Conservation (phyloP, 768 basidiomycete species). For the Hygrocybe coccinea region DNA sequence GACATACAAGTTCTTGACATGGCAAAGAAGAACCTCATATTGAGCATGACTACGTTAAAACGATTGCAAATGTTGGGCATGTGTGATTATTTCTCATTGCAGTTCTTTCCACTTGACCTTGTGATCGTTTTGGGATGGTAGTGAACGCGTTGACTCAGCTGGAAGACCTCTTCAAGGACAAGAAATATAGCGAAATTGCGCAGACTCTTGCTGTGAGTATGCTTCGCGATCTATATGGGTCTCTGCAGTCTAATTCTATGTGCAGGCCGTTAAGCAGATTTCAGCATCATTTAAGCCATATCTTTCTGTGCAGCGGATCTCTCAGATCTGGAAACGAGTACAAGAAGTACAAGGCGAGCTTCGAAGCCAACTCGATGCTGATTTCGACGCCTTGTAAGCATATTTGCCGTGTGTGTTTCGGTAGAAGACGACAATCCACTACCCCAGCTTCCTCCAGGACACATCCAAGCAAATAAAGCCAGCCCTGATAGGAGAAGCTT, state of each 20-base stretch:
- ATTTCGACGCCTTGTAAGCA: conserved; percentile 91
- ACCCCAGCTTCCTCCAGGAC: conserved; percentile 72
- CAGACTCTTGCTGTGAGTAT: conserved; percentile 65
- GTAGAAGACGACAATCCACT: not conserved
- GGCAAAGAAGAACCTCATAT: conserved; percentile 88
- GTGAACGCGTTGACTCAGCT: conserved; percentile 81
- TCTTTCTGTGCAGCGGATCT: conserved; percentile 68
- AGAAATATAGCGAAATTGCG: conserved; percentile 77
- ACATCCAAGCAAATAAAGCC: conserved; percentile 61
- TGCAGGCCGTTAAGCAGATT: conserved; percentile 83
- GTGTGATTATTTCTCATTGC: conserved; percentile 19
- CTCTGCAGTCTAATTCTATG: not conserved
- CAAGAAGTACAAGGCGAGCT: conserved; percentile 80
- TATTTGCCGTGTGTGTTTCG: not conserved
- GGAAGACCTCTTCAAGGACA: conserved; percentile 71
- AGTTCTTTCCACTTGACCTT: not conserved
- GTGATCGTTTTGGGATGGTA: too few relatives aligned
- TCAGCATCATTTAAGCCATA: conserved; percentile 76
- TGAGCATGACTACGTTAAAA: conserved; percentile 86
- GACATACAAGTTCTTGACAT: conserved; percentile 93
- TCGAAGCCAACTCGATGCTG: conserved; percentile 74
- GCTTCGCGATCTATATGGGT: not conserved
- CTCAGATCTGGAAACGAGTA: conserved; percentile 72
- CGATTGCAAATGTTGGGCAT: conserved; percentile 90
- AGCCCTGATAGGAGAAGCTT: conserved; percentile 70